phyloP scores from a whole-genome alignment of 176 grass and related monocot genomes.

The Avena eriantha region DNA sequence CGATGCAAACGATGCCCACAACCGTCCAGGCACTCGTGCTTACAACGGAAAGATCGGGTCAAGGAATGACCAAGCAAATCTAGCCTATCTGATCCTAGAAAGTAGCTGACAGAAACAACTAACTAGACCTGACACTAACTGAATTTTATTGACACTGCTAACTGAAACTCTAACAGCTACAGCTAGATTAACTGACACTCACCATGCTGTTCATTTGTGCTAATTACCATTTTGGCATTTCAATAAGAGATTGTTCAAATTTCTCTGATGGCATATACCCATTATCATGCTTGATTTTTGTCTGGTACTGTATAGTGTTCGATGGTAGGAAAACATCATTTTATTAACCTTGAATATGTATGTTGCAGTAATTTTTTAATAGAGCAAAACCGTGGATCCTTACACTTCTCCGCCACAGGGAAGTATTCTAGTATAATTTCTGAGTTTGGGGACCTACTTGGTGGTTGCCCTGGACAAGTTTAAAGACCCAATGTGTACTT shows the following conservation, averaged over 20 bases:
- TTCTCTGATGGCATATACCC: background rate
- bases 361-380: background rate
- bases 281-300: conserved; percentile 14
- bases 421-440: background rate
- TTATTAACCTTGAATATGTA: background rate
- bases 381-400: background rate
- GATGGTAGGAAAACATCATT: conserved; percentile 1
- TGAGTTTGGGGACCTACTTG: background rate
- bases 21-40: too few species aligned
- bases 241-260: background rate
- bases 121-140: too few species aligned
- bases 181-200: too few species aligned
- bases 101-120: too few species aligned
- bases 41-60: too few species aligned
- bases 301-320: background rate
- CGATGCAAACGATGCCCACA: too few species aligned
- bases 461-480: background rate
- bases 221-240: background rate
- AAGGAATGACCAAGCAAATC: too few species aligned
- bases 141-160: too few species aligned
- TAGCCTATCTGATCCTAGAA: too few species aligned
- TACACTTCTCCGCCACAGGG: background rate
- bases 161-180: too few species aligned
- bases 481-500: background rate
- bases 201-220: background rate